Conservation (phyloP, 2,329 filamentous ascomycete species). For the Penicillium sp. region DNA sequence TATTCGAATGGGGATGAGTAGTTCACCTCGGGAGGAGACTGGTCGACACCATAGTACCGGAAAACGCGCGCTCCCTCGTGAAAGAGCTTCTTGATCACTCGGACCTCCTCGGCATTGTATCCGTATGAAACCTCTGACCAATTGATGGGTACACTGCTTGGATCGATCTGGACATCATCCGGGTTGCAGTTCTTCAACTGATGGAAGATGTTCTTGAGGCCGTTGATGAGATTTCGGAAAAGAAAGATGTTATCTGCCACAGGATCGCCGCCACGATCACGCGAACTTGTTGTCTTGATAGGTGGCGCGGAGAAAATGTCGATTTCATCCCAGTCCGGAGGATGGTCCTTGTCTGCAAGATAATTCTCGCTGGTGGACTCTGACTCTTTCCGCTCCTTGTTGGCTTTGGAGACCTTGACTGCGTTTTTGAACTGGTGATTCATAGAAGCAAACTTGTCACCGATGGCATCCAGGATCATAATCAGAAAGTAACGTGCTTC, state of each 20-base stretch:
- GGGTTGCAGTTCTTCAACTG: constrained; percentile 88
- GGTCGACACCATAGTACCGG: constrained; percentile 90
- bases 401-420: constrained; percentile 86
- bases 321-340: constrained; percentile 94
- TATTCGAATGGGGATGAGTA: constrained; percentile 82
- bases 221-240: constrained; percentile 93
- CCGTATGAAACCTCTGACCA: constrained; percentile 96
- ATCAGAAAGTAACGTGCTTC: constrained; percentile 94
- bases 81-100: constrained; percentile 94
- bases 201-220: constrained; percentile 93
- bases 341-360: constrained; percentile 70
- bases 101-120: constrained; percentile 94
- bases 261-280: constrained; percentile 81
- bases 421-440: constrained; percentile 93
- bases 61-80: constrained; percentile 95
- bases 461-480: constrained; percentile 96
- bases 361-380: constrained; percentile 69
- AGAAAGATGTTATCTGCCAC: constrained; percentile 96
- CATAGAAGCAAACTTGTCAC: constrained; percentile 97
- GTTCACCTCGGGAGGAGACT: constrained; percentile 63
- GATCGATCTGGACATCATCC: constrained; percentile 61
- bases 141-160: constrained; percentile 71
- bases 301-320: constrained; percentile 96
- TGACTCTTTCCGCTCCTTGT: constrained; percentile 62
- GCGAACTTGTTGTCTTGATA: constrained; percentile 88